Conservation (phyloP, 169 alveolate species). For the Cryptosporidium xiaoi region DNA sequence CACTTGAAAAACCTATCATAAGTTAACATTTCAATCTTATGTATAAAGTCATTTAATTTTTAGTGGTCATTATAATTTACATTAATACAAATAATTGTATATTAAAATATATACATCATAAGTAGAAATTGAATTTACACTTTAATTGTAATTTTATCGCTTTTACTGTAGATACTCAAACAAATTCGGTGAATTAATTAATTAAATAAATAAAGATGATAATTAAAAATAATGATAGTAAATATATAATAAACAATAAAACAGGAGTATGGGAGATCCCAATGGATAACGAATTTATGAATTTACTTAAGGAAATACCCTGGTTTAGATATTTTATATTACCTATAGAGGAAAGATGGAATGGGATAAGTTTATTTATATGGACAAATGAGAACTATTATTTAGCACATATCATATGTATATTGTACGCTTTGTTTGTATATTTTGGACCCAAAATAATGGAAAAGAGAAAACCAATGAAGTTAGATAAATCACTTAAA, state of each 20-base stretch:
- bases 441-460: constrained; percentile 79
- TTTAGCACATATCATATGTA: constrained; percentile 76
- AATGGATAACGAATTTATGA: constrained; percentile 44
- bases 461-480: constrained; percentile 78
- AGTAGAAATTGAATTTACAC: not conserved
- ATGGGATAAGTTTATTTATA: constrained; percentile 63
- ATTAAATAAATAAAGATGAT: constrained; percentile 23
- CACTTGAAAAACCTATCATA: no score
- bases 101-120: no score
- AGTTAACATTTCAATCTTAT: no score
- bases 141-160: not conserved
- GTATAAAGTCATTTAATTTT: no score
- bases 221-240: constrained; percentile 60
- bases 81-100: no score
- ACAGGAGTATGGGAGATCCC: constrained; percentile 68
- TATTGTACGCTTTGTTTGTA: constrained; percentile 78
- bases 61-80: no score
- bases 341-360: constrained; percentile 75
- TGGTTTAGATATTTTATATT: constrained; percentile 16
- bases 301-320: constrained; percentile 72
- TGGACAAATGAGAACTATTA: constrained; percentile 74
- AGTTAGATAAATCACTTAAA: constrained; percentile 76
- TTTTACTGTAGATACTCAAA: not conserved
- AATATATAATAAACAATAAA: constrained; percentile 29
- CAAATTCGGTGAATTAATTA: not conserved